These are phyloP conservation scores for Ophiostoma ulmi DNA, from an alignment of 2,329 filamentous ascomycete genomes.

Conservation along the genomic window DNA sequence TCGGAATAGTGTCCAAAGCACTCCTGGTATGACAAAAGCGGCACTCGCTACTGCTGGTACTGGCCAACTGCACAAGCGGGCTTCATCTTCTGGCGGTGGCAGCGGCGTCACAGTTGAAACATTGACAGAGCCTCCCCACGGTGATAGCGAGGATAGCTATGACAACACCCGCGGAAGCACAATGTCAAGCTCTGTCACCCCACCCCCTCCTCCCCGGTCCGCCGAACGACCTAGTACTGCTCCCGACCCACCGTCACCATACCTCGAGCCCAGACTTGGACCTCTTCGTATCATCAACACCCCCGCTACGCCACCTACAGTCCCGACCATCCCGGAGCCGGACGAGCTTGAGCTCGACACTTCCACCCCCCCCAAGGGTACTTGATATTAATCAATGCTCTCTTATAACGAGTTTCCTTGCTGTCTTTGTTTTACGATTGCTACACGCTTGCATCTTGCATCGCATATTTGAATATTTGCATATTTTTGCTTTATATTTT, in stretches of 20 bases:
- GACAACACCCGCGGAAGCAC: neutral
- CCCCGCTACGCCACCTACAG: neutral
- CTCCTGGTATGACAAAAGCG: slow-evolving; percentile 11
- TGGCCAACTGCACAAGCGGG: slow-evolving; percentile 18
- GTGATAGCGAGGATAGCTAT: neutral
- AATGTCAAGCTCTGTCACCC: neutral
- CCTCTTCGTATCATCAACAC: slow-evolving; percentile 22
- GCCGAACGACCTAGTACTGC: neutral
- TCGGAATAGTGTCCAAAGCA: slow-evolving; percentile 24
- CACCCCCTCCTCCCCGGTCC: neutral
- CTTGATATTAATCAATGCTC: neutral
- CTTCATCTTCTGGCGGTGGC: slow-evolving; percentile 19
- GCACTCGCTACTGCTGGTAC: neutral
- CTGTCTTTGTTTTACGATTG: slow-evolving; percentile 7
- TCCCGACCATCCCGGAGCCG: slow-evolving; percentile 7
- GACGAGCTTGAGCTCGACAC: neutral
- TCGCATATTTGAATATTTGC: neutral
- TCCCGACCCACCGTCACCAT: slow-evolving; percentile 13
- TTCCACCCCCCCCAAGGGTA: neutral
- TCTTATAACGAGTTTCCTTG: slow-evolving; percentile 10
- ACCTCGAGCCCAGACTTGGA: slow-evolving; percentile 18
- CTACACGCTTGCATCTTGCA: neutral
- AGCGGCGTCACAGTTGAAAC: slow-evolving; percentile 17
- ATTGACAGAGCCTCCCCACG: neutral
- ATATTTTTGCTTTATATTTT: neutral